phyloP scores from a whole-genome alignment of 306 rosid species.

The Cucurbita pepo region DNA sequence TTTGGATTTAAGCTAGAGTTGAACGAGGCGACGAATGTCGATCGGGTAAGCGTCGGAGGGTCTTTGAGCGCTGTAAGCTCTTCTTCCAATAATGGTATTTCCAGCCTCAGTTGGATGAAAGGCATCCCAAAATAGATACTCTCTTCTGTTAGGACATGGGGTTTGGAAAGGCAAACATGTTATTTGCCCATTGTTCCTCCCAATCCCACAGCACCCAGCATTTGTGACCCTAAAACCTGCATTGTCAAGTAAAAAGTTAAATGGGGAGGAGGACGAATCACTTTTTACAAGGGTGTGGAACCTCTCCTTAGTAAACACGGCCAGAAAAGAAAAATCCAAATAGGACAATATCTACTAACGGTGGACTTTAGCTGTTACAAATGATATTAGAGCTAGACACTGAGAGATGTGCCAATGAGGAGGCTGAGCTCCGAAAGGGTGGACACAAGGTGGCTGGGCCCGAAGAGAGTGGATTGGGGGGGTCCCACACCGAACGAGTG shows the following conservation, averaged over 20 bases:
- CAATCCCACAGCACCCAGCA: slow-evolving; percentile 87
- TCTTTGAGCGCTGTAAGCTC: slow-evolving; percentile 70
- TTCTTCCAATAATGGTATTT: slow-evolving; percentile 34
- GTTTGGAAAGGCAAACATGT: slow-evolving; percentile 67
- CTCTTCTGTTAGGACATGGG: slow-evolving; percentile 54
- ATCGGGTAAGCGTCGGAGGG: slow-evolving; percentile 79
- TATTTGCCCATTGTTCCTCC: slow-evolving; percentile 86
- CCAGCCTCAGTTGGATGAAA: slow-evolving; percentile 84
- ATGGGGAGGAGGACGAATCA: too few species aligned
- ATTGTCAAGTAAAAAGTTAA: neutral
- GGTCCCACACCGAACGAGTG: too few species aligned
- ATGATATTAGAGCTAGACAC: too few species aligned
- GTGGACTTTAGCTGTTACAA: too few species aligned
- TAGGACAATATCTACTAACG: too few species aligned
- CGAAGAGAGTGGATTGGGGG: too few species aligned
- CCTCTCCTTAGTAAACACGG: too few species aligned
- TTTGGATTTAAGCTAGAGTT: slow-evolving; percentile 11
- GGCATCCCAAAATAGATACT: slow-evolving; percentile 81
- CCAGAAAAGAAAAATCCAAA: too few species aligned
- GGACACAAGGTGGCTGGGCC: too few species aligned
- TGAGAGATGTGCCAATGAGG: too few species aligned
- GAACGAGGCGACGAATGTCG: slow-evolving; percentile 56
- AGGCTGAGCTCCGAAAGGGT: too few species aligned
- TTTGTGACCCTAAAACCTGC: slow-evolving; percentile 58
- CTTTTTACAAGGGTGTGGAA: too few species aligned